Evolutionary conservation across 2,329 filamentous ascomycete genomes (phyloP).

Genomic region (Diaporthe citri): DNA sequence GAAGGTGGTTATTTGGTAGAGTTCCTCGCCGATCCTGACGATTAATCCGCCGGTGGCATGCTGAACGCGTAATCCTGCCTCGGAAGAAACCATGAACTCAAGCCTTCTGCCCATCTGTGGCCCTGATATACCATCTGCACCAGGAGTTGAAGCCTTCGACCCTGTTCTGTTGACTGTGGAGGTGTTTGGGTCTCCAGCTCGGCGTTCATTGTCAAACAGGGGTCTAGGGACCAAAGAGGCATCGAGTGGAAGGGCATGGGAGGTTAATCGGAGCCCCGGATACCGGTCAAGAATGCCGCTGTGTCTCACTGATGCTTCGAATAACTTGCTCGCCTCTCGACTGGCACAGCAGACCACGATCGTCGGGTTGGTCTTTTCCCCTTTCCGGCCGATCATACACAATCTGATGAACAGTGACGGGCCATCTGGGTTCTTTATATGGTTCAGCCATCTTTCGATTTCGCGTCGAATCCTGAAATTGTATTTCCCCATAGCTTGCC

Average conservation of each 20-base stretch:
- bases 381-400: background rate
- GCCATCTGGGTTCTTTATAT: background rate
- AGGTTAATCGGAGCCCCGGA: background rate
- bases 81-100: background rate
- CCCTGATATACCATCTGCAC: background rate
- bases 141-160: background rate
- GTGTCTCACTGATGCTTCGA: background rate
- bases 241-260: background rate
- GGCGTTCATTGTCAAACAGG: background rate
- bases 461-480: background rate
- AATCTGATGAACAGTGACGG: background rate
- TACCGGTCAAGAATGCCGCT: background rate
- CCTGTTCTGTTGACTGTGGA: no score
- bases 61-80: background rate
- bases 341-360: background rate
- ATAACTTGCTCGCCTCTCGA: background rate
- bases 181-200: fast-evolving
- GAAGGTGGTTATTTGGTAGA: constrained; percentile 2
- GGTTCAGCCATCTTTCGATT: background rate
- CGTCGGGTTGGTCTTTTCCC: background rate
- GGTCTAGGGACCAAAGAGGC: background rate
- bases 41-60: background rate
- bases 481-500: background rate
- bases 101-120: background rate
- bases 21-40: background rate